Conservation (phyloP, 352 stramenopile species). For the Phytopythium delawarense region DNA sequence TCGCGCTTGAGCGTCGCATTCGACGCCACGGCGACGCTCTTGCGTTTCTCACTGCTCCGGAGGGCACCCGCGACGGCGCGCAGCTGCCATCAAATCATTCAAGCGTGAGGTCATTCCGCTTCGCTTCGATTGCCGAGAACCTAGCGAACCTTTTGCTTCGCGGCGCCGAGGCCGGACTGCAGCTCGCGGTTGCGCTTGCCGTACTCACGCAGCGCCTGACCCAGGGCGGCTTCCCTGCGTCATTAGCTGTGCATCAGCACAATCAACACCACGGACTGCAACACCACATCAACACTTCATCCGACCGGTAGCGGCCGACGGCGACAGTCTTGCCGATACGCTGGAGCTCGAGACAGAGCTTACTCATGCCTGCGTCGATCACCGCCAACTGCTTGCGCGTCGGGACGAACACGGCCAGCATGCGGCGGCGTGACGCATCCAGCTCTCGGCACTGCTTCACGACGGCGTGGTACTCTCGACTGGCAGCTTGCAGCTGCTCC, state of each 20-base stretch:
- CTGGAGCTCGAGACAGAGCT: conserved; percentile 30
- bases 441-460: conserved; percentile 18
- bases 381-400: conserved; percentile 23
- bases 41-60: conserved; percentile 34
- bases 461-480: conserved; percentile 12
- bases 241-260: background rate
- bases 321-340: conserved; percentile 26
- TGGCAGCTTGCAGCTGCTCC: conserved; percentile 20
- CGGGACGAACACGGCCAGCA: conserved; percentile 22
- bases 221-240: conserved; percentile 38
- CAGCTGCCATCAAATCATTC: conserved; percentile 16
- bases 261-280: background rate
- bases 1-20: conserved; percentile 39
- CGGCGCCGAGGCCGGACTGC: conserved; percentile 30
- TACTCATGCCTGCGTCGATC: conserved; percentile 27
- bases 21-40: conserved; percentile 25
- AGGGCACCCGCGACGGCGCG: conserved; percentile 27
- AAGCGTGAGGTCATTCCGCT: background rate
- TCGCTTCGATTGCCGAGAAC: background rate
- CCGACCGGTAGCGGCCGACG: conserved; percentile 26
- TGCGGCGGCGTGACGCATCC: conserved; percentile 27
- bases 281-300: background rate
- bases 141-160: conserved; percentile 15
- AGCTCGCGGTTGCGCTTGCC: conserved; percentile 45
- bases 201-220: conserved; percentile 47